Percentiles rank a stretch among this genome's conserved stretches.
phyloP scores from a whole-genome alignment of 208 protist species.

The Wallacemonas sp. region DNA sequence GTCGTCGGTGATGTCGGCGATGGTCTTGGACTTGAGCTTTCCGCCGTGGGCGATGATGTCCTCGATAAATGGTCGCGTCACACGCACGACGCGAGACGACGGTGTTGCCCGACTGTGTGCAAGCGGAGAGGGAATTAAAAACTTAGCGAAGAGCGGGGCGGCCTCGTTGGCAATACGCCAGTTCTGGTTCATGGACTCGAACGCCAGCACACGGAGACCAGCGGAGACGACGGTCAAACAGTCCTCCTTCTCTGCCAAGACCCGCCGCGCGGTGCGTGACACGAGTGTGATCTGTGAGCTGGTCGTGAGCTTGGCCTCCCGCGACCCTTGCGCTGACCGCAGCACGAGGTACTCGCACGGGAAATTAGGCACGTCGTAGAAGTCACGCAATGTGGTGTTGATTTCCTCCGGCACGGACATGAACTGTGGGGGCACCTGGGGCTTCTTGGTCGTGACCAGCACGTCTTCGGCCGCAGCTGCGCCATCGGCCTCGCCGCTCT shows the following conservation, averaged over 20 bases:
- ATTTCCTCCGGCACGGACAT: conserved; percentile 50
- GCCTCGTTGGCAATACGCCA: conserved; percentile 82
- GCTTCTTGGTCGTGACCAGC: conserved; percentile 9
- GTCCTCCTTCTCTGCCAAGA: conserved; percentile 69
- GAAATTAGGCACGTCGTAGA: conserved; percentile 57
- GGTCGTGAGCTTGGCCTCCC: conserved; percentile 51
- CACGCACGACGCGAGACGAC: conserved; percentile 55
- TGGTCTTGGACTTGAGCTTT: conserved; percentile 63
- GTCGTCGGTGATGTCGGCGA: conserved; percentile 58
- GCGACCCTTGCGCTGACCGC: conserved; percentile 66
- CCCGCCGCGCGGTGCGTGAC: conserved; percentile 40
- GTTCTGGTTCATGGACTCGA: conserved; percentile 61
- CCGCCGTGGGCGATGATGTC: conserved; percentile 46
- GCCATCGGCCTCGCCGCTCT: background rate
- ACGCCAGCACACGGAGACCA: conserved; percentile 72
- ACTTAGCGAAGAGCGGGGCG: conserved; percentile 61
- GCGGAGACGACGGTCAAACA: conserved; percentile 70
- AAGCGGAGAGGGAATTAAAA: conserved; percentile 31
- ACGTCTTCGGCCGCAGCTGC: no score
- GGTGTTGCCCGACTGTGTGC: background rate
- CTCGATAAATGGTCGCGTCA: conserved; percentile 51
- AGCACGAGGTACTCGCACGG: conserved; percentile 61
- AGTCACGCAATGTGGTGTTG: conserved; percentile 35
- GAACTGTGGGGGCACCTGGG: conserved; percentile 61
- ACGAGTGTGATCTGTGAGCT: conserved; percentile 69